These are phyloP conservation scores for Viola pubescens DNA, from an alignment of 441 rosid genomes.

Conservation along the genomic window DNA sequence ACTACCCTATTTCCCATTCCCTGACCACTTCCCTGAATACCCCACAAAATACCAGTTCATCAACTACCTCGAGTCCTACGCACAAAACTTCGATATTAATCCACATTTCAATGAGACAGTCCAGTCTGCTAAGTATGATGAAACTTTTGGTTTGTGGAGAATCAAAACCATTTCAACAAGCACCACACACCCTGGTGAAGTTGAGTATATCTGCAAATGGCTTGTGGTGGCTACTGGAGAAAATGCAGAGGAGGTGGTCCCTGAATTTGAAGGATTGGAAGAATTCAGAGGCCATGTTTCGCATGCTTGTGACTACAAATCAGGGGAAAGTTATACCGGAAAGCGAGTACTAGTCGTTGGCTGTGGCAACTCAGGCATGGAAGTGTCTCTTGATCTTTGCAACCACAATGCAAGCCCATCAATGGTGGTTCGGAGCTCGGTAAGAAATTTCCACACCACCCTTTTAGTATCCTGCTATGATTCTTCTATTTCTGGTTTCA, in stretches of 20 bases:
- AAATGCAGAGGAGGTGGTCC: conserved; percentile 70
- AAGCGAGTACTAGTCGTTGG: conserved; percentile 76
- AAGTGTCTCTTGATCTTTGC: conserved; percentile 72
- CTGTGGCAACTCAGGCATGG: conserved; percentile 95
- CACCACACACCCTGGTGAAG: conserved; percentile 22
- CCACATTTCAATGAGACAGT: conserved; percentile 68
- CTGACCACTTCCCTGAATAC: conserved; percentile 59
- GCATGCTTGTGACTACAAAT: conserved; percentile 70
- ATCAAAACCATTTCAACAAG: conserved; percentile 40
- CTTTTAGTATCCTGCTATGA: not conserved
- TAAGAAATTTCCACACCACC: conserved; percentile 24
- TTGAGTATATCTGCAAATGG: conserved; percentile 76
- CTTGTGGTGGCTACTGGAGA: conserved; percentile 88
- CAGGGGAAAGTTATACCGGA: conserved; percentile 51
- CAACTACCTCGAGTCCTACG: conserved; percentile 59
- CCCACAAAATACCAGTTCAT: conserved; percentile 71
- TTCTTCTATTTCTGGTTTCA: not conserved
- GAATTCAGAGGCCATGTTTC: conserved; percentile 47
- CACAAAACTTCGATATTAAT: conserved; percentile 47
- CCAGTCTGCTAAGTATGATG: conserved; percentile 56
- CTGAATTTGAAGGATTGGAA: conserved; percentile 62
- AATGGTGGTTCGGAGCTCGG: conserved; percentile 79
- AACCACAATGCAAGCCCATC: conserved; percentile 57
- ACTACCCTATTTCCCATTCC: conserved; percentile 52
- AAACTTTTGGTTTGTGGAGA: conserved; percentile 60